phyloP scores from a whole-genome alignment of 768 basidiomycete genomes.

The Trametes coccinea region DNA sequence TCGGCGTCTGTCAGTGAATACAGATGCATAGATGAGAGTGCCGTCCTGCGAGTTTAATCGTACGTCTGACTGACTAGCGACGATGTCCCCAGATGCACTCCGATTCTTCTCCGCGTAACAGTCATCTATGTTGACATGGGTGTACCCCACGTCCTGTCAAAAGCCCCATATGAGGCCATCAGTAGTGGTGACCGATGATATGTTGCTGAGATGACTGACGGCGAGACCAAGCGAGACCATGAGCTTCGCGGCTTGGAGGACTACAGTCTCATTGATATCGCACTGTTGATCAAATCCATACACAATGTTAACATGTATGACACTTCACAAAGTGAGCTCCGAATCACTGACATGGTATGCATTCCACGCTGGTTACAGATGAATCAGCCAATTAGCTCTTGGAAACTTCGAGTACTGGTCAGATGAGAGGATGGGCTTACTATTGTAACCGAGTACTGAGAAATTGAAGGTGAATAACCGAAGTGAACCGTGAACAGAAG shows the following conservation, averaged over 20 bases:
- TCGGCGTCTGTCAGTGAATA: slow-evolving; percentile 38
- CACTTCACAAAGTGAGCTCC: background rate
- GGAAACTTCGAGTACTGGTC: background rate
- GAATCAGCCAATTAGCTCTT: background rate
- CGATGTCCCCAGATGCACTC: slow-evolving; percentile 51
- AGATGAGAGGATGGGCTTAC: slow-evolving; percentile 36
- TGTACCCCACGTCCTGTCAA: slow-evolving; percentile 56
- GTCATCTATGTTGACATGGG: slow-evolving; percentile 62
- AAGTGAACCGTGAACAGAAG: background rate
- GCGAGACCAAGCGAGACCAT: slow-evolving; percentile 54
- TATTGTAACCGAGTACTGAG: slow-evolving; percentile 64
- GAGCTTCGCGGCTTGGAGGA: slow-evolving; percentile 49
- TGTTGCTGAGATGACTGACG: slow-evolving; percentile 24
- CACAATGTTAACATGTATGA: no score
- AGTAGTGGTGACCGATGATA: background rate
- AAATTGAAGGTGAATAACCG: background rate
- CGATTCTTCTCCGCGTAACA: slow-evolving; percentile 64
- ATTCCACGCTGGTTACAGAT: slow-evolving; percentile 56
- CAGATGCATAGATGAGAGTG: background rate
- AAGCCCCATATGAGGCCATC: background rate
- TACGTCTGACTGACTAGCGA: slow-evolving; percentile 42
- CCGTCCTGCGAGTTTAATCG: background rate
- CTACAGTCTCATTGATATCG: slow-evolving; percentile 54
- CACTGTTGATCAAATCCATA: slow-evolving; percentile 40
- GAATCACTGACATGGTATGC: slow-evolving; percentile 55